Conservation (phyloP, 148 eudicot species). For the Dysphania ambrosioides region DNA sequence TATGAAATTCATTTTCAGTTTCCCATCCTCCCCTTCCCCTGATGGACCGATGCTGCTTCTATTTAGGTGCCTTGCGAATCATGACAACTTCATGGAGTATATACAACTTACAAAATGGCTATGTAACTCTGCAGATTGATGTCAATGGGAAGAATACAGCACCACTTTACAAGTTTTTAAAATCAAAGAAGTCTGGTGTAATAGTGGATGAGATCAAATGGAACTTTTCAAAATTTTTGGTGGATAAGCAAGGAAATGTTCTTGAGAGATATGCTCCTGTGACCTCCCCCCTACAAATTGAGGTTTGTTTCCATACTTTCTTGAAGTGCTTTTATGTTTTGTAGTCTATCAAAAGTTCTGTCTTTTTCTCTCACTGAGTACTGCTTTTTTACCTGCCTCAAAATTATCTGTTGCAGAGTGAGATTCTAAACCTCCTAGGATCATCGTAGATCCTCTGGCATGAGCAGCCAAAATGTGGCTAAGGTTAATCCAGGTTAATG, state of each 20-base stretch:
- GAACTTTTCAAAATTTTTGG: conserved; percentile 81
- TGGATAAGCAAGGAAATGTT: conserved; percentile 64
- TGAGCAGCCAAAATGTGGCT: neutral
- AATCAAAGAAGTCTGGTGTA: conserved; percentile 56
- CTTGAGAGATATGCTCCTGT: conserved; percentile 59
- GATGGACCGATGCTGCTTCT: neutral
- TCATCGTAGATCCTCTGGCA: neutral
- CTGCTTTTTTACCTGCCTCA: neutral
- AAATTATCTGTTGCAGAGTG: conserved; percentile 20
- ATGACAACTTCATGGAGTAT: neutral
- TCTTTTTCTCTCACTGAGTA: neutral
- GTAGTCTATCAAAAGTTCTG: neutral
- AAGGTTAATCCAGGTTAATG: neutral
- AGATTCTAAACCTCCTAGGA: conserved; percentile 26
- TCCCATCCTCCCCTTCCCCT: neutral
- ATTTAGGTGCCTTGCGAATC: neutral
- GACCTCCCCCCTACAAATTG: conserved; percentile 64
- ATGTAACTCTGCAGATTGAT: conserved; percentile 35
- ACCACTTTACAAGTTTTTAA: conserved; percentile 70
- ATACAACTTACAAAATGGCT: neutral
- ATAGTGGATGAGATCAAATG: conserved; percentile 61
- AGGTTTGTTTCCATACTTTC: conserved; percentile 36
- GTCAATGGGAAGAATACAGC: conserved; percentile 71
- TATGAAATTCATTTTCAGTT: neutral
- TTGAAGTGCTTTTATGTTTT: neutral